phyloP scores from a whole-genome alignment of 192 early-diverging fungal genomes.

The Lunasporangiospora selenospora region DNA sequence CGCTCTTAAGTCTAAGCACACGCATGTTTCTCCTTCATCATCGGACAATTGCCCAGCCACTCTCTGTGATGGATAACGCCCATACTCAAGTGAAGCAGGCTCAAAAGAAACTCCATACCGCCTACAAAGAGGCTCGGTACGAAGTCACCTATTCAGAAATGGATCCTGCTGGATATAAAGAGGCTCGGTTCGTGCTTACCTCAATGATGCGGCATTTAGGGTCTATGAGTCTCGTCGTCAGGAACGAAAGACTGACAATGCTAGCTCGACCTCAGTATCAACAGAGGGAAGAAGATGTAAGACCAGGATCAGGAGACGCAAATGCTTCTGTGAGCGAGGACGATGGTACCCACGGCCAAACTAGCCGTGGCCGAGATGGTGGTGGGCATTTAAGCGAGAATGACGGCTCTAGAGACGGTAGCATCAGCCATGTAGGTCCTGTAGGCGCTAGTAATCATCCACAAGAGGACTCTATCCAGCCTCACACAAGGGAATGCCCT shows the following conservation, averaged over 20 bases:
- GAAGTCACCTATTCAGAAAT: constrained; percentile 10
- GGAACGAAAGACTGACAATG: constrained; percentile 12
- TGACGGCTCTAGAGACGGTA: too few relatives aligned
- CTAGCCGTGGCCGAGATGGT: too few relatives aligned
- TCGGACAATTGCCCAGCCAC: constrained; percentile 9
- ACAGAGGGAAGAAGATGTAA: too few relatives aligned
- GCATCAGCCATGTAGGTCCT: too few relatives aligned
- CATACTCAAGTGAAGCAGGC: constrained; percentile 8
- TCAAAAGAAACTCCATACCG: constrained; percentile 10
- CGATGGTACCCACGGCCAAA: not conserved
- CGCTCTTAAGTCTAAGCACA: constrained; percentile 13
- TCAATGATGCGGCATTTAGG: constrained; percentile 12
- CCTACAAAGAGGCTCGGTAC: constrained; percentile 14
- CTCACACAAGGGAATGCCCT: too few relatives aligned
- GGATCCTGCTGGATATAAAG: constrained; percentile 9
- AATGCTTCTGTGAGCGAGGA: too few relatives aligned
- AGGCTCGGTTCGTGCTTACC: constrained; percentile 2
- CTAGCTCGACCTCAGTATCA: constrained; percentile 11
- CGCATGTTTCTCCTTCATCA: constrained; percentile 10
- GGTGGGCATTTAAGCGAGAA: too few relatives aligned
- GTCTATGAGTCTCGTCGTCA: constrained; percentile 15
- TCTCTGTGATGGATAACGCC: constrained; percentile 2
- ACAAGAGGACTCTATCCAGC: too few relatives aligned
- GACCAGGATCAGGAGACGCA: too few relatives aligned
- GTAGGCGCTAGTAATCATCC: too few relatives aligned